Percentiles rank a stretch among this genome's conserved stretches.
phyloP scores from a whole-genome alignment of 139 green algal genomes.

The Spirogloea muscicola region DNA sequence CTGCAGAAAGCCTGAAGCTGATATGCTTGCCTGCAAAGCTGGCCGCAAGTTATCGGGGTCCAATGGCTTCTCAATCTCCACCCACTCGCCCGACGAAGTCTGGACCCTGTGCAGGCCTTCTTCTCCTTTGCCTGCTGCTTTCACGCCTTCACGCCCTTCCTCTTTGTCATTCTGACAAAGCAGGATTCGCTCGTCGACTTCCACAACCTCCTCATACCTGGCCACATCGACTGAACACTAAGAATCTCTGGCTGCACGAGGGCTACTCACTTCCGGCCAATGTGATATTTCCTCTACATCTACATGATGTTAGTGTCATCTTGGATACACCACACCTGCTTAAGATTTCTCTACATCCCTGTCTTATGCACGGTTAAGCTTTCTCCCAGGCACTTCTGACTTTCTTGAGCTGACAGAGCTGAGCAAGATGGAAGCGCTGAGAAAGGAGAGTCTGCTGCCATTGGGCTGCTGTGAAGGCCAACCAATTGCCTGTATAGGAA shows the following conservation, averaged over 20 bases:
- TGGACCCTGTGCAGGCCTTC: slow-evolving; percentile 9
- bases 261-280: too few species aligned
- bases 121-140: slow-evolving; percentile 6
- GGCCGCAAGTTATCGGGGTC: slow-evolving; percentile 58
- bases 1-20: too few species aligned
- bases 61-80: slow-evolving; percentile 61
- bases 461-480: too few species aligned
- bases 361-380: too few species aligned
- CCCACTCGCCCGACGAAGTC: slow-evolving; percentile 71
- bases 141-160: background rate
- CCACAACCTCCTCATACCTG: slow-evolving; percentile 72
- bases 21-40: slow-evolving; percentile 25
- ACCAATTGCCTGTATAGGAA: too few species aligned
- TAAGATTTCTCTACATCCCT: too few species aligned
- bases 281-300: background rate
- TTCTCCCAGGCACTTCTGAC: too few species aligned
- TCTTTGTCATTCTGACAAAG: slow-evolving; percentile 3
- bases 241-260: background rate
- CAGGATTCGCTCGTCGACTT: slow-evolving; percentile 77
- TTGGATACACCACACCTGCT: too few species aligned
- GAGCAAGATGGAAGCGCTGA: too few species aligned
- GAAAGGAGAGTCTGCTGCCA: too few species aligned
- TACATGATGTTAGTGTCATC: background rate
- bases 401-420: background rate
- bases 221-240: background rate